Conservation (phyloP, 177 flowering plant species). For the Vitis hybrid region DNA sequence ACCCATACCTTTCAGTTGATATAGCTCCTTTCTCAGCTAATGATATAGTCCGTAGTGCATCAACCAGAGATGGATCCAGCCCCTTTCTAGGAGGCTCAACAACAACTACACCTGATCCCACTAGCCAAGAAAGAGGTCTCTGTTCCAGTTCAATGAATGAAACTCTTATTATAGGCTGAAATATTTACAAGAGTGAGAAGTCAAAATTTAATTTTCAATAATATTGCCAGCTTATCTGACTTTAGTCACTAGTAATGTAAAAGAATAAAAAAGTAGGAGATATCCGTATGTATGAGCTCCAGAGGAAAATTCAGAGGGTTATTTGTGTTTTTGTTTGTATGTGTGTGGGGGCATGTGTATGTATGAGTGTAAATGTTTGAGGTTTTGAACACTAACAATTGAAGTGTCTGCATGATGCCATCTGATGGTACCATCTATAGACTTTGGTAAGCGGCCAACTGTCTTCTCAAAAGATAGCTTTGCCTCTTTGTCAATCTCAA, state of each 20-base stretch:
- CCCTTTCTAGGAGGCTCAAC: constrained; percentile 98
- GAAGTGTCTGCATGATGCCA: constrained; percentile 95
- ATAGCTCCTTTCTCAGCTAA: constrained; percentile 39
- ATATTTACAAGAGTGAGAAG: background rate
- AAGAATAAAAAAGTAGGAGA: background rate
- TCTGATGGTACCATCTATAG: constrained; percentile 68
- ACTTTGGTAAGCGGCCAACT: constrained; percentile 59
- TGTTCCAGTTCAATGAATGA: constrained; percentile 19
- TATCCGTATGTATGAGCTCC: background rate
- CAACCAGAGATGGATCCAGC: constrained; percentile 63
- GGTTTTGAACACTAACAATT: constrained; percentile 45
- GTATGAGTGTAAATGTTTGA: background rate
- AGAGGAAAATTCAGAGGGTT: no score
- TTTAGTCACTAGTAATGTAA: no score
- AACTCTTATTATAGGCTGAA: background rate
- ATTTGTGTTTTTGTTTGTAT: no score
- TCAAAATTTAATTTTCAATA: no score
- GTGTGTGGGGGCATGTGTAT: no score
- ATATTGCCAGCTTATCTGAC: no score
- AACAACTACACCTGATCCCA: constrained; percentile 84
- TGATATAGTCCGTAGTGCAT: constrained; percentile 50
- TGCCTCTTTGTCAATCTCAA: constrained; percentile 90
- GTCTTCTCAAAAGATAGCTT: constrained; percentile 88
- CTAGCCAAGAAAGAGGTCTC: constrained; percentile 87
- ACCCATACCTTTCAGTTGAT: constrained; percentile 48